Evolutionary conservation across 2,329 filamentous ascomycete genomes (phyloP).

Genomic region (Xylariaceae sp.): DNA sequence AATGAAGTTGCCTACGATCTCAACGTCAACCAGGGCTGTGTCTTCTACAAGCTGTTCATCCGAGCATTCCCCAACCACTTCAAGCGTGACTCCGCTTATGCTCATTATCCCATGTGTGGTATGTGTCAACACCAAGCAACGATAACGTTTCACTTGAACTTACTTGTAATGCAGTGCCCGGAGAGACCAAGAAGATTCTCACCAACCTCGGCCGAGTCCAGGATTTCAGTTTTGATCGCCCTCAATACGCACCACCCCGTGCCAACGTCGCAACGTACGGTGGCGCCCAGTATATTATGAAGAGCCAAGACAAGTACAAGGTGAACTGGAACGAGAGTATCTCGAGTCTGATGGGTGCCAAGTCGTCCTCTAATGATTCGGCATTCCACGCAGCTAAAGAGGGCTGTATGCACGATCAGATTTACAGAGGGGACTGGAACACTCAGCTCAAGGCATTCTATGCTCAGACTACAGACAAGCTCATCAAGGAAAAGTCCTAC

Average conservation of each 20-base stretch:
- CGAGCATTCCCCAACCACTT: slow-evolving; percentile 79
- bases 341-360: slow-evolving; percentile 55
- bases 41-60: slow-evolving; percentile 80
- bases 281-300: slow-evolving; percentile 58
- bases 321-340: slow-evolving; percentile 62
- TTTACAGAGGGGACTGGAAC: slow-evolving; percentile 51
- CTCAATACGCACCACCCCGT: slow-evolving; percentile 45
- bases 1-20: slow-evolving; percentile 69
- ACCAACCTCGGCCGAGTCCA: slow-evolving; percentile 62
- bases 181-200: slow-evolving; percentile 69
- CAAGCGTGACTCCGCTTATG: slow-evolving; percentile 73
- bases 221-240: slow-evolving; percentile 66
- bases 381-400: slow-evolving; percentile 47
- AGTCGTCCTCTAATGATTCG: slow-evolving; percentile 50
- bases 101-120: slow-evolving; percentile 65
- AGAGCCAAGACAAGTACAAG: slow-evolving; percentile 58
- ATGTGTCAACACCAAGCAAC: slow-evolving; percentile 8
- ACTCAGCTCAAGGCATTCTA: slow-evolving; percentile 48
- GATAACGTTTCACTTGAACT: background rate
- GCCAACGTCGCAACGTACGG: slow-evolving; percentile 58
- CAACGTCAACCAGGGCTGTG: slow-evolving; percentile 72
- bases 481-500: slow-evolving; percentile 64
- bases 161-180: slow-evolving; percentile 49
- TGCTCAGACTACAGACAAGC: slow-evolving; percentile 53
- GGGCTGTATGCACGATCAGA: slow-evolving; percentile 50